phyloP scores from a whole-genome alignment of 768 basidiomycete genomes.

The Leucocoprinus leucothites region DNA sequence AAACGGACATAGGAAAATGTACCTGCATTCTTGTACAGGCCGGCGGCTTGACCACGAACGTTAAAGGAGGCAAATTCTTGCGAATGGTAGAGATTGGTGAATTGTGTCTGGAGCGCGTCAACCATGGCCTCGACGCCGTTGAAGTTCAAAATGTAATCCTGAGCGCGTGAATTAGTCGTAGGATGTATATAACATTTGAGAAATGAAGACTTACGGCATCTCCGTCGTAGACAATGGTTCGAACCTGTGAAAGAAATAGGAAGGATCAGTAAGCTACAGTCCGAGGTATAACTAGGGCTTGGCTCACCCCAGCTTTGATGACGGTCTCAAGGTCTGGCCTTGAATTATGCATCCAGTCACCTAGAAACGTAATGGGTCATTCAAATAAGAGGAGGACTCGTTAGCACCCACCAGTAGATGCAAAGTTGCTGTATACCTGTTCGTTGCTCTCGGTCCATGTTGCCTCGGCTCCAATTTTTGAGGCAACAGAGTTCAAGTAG shows the following conservation, averaged over 20 bases:
- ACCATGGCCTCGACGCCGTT: slow-evolving; percentile 61
- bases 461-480: slow-evolving; percentile 41
- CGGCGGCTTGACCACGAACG: slow-evolving; percentile 46
- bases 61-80: slow-evolving; percentile 46
- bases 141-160: slow-evolving; percentile 56
- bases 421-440: slow-evolving; percentile 45
- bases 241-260: slow-evolving; percentile 21
- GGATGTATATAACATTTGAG: neutral
- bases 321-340: slow-evolving; percentile 50
- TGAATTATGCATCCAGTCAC: slow-evolving; percentile 60
- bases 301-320: slow-evolving; percentile 49
- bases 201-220: slow-evolving; percentile 41
- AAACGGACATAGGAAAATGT: slow-evolving; percentile 53
- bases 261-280: neutral
- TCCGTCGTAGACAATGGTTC: slow-evolving; percentile 55
- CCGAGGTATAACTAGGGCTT: too few relatives aligned
- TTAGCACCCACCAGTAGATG: slow-evolving; percentile 33
- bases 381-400: neutral
- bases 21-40: slow-evolving; percentile 58
- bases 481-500: slow-evolving; percentile 27
- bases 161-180: neutral
- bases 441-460: slow-evolving; percentile 38
- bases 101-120: slow-evolving; percentile 43
- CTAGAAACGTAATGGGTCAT: slow-evolving; percentile 17
- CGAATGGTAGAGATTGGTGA: slow-evolving; percentile 35